These are phyloP conservation scores for Blastomyces gilchristii DNA, from an alignment of 2,329 filamentous ascomycete genomes.

Conservation along the genomic window DNA sequence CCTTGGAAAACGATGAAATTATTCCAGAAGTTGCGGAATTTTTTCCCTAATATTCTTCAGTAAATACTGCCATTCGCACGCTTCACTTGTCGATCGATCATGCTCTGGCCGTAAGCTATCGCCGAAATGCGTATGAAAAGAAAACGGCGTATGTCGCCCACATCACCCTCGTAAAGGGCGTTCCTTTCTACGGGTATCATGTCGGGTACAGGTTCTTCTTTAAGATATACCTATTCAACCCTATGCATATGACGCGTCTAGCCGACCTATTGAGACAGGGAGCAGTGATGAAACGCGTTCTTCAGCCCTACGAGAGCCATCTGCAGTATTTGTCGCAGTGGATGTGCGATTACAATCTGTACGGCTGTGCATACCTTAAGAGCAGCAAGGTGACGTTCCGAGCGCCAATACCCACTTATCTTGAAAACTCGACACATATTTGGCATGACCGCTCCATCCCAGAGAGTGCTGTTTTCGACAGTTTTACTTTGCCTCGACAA, in stretches of 20 bases:
- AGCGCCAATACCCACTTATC: slow-evolving; percentile 59
- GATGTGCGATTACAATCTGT: slow-evolving; percentile 97
- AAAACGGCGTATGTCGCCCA: slow-evolving; percentile 72
- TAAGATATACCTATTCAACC: slow-evolving; percentile 91
- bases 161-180: slow-evolving; percentile 81
- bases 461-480: slow-evolving; percentile 49
- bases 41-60: slow-evolving; percentile 35
- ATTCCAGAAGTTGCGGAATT: not conserved
- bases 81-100: slow-evolving; percentile 84
- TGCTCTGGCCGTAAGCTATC: slow-evolving; percentile 75
- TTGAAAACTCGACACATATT: slow-evolving; percentile 52
- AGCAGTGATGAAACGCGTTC: slow-evolving; percentile 66
- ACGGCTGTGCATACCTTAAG: slow-evolving; percentile 81
- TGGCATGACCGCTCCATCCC: slow-evolving; percentile 74
- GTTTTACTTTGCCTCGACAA: slow-evolving; percentile 57
- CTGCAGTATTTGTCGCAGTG: slow-evolving; percentile 88
- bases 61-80: slow-evolving; percentile 63
- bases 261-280: slow-evolving; percentile 82
- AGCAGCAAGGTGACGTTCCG: slow-evolving; percentile 62
- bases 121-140: slow-evolving; percentile 60
- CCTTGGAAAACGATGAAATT: not conserved
- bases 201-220: slow-evolving; percentile 85
- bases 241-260: slow-evolving; percentile 73
- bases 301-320: slow-evolving; percentile 92
- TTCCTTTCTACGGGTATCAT: slow-evolving; percentile 92